A percentile compares a stretch with the other conserved stretches of the same genome.
Conservation (phyloP, 139 green algal species). For the Medakamo hakoo region DNA sequence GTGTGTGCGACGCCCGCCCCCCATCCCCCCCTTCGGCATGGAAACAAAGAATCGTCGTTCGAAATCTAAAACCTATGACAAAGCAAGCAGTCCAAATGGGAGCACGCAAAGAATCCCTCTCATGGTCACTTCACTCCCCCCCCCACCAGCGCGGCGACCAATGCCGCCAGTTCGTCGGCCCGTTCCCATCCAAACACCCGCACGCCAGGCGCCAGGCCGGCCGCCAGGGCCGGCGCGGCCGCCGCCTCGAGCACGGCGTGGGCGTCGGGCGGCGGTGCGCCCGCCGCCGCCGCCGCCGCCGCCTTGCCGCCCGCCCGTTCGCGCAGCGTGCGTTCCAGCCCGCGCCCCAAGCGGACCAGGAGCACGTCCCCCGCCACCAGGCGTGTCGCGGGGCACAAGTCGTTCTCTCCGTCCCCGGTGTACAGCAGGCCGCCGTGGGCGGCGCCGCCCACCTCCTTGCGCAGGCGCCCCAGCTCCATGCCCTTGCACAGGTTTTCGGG, state of each 20-base stretch:
- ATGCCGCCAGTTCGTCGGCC: not conserved
- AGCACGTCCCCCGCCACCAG: slow-evolving; percentile 46
- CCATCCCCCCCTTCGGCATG: too few species aligned
- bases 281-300: too few species aligned
- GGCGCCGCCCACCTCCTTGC: not conserved
- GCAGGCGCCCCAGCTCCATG: slow-evolving; percentile 34
- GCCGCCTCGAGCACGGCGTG: not conserved
- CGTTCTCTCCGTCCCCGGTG: slow-evolving; percentile 56
- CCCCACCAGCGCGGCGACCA: not conserved
- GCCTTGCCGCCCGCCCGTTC: too few species aligned
- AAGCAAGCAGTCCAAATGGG: too few species aligned
- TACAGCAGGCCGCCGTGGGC: slow-evolving; percentile 38
- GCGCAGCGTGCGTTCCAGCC: not conserved
- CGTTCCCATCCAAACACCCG: not conserved
- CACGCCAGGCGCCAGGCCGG: not conserved
- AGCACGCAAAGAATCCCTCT: too few species aligned
- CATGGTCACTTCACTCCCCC: too few species aligned
- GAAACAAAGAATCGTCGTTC: too few species aligned
- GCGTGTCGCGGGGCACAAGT: slow-evolving; percentile 55
- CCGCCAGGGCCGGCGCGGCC: not conserved
- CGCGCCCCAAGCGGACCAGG: slow-evolving; percentile 29
- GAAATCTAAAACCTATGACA: too few species aligned
- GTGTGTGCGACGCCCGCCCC: too few species aligned
- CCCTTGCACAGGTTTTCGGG: slow-evolving; percentile 71
- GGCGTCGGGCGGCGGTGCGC: not conserved